Evolutionary conservation across 306 rosid genomes (phyloP).

Genomic region (Chamaecrista fasciculata): DNA sequence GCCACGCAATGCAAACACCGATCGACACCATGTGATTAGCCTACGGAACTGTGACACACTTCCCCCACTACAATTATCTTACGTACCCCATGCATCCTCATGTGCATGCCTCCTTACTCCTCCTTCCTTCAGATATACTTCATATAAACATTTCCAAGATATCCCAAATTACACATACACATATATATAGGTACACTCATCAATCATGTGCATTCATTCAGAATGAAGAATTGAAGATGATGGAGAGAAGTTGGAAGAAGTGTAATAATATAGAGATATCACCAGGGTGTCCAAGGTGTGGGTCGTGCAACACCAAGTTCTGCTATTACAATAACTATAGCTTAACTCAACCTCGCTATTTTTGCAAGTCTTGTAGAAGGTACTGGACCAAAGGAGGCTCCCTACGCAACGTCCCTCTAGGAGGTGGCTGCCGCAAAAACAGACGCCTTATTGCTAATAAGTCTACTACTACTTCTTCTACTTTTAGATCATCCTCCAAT

Average conservation of each 20-base stretch:
- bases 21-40: constrained; percentile 56
- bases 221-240: no score
- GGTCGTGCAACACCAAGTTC: constrained; percentile 75
- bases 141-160: background rate
- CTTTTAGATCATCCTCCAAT: no score
- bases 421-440: constrained; percentile 55
- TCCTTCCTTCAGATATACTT: background rate
- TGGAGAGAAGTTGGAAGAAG: constrained; percentile 75
- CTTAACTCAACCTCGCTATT: constrained; percentile 79
- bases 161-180: background rate
- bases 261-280: constrained; percentile 53
- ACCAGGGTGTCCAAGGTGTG: constrained; percentile 78
- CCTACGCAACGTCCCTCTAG: constrained; percentile 69
- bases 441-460: constrained; percentile 34
- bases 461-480: no score
- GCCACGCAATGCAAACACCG: constrained; percentile 63
- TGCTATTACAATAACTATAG: constrained; percentile 90
- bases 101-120: constrained; percentile 1
- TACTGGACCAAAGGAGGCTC: constrained; percentile 92
- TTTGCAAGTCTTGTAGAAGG: constrained; percentile 80
- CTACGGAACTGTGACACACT: constrained; percentile 33
- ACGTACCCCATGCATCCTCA: constrained; percentile 8
- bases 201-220: constrained; percentile 39
- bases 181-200: background rate
- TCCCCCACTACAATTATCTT: background rate